Evolutionary conservation across 139 green algal genomes (phyloP), one percentile per base, ranked within the genome.

Genomic region (Picochlorum sp.): DNA sequence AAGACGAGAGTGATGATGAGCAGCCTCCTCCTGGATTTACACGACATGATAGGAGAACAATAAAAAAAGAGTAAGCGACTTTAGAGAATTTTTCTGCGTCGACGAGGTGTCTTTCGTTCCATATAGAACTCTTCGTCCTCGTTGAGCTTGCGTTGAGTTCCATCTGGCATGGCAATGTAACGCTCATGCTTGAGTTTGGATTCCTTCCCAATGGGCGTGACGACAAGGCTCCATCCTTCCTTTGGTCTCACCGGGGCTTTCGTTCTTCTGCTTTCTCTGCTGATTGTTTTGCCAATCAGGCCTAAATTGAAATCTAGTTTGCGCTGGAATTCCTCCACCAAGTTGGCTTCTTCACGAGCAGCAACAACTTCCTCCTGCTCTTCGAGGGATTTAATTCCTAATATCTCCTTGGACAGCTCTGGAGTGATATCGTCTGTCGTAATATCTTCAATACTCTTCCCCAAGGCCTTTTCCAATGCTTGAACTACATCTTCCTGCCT

Each of bases 281-380:
- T 51, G n/a, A 82, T 61, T 31, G 26, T 44, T 31, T 61, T 24
- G 16, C 71, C 76, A 4, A 50, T 58, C 68, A 71, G 64, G 23
- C 62, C 56, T 56, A 80, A n/a, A 49, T 80, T 80, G 59, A 59
- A 80, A 30, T 69, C 57, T 51, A 83, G 64, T 41, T n/a, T 52
- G 7, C 28, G 28, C n/a, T 28, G 28, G 54, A 83, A 83, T 51
- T 83, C 68, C 8, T 21, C 60, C 37, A 80, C 57, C 41, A 72
- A 18, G 30, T 56, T 34, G 41, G 28, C 21, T 56, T 80, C 76
- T 57, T 80, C 65, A 28, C n/a, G 14, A 26, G 14, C 21, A 16
- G 72, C 66, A 49, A 72, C 13, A 67, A 68, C 18, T 47, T 70
- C 66, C 31, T 57, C 54, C 23, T 65, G 45, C n/a, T 69, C 63